Evolutionary conservation across 2,329 filamentous ascomycete genomes (phyloP).

Genomic region (Trichophyton equinum): DNA sequence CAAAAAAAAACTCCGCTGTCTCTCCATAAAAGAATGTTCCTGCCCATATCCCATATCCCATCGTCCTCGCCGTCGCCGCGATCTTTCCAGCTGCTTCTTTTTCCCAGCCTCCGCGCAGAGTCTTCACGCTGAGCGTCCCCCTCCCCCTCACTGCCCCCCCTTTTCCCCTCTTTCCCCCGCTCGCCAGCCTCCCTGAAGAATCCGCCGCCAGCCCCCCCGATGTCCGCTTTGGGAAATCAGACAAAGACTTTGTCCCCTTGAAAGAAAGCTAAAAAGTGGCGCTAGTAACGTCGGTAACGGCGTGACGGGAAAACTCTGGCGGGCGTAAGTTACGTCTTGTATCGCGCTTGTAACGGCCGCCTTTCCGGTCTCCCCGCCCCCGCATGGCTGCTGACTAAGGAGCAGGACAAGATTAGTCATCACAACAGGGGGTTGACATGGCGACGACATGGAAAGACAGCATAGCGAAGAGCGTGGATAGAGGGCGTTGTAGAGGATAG

Average conservation of each 20-base stretch:
- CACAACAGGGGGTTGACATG: background rate
- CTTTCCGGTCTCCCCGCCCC: background rate
- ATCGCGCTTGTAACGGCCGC: background rate
- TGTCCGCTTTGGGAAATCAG: conserved; percentile 1
- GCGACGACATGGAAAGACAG: background rate
- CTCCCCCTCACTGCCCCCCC: background rate
- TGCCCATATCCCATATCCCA: background rate
- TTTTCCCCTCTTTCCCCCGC: background rate
- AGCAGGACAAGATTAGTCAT: background rate
- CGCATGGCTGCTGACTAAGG: background rate
- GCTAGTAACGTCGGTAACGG: background rate
- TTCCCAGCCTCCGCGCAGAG: background rate
- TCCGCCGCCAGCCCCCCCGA: background rate
- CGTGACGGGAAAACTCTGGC: background rate
- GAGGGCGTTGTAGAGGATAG: background rate
- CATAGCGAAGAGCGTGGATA: background rate
- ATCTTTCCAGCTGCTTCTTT: background rate
- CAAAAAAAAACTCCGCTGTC: background rate
- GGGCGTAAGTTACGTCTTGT: background rate
- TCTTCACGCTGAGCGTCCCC: background rate
- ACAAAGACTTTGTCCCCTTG: conserved; percentile 1
- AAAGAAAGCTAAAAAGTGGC: background rate
- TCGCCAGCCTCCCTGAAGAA: background rate
- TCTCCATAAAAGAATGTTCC: background rate
- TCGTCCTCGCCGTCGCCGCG: background rate